These are phyloP conservation scores for Eucalyptus regnans DNA, from an alignment of 345 rosid genomes.

Conservation along the genomic window DNA sequence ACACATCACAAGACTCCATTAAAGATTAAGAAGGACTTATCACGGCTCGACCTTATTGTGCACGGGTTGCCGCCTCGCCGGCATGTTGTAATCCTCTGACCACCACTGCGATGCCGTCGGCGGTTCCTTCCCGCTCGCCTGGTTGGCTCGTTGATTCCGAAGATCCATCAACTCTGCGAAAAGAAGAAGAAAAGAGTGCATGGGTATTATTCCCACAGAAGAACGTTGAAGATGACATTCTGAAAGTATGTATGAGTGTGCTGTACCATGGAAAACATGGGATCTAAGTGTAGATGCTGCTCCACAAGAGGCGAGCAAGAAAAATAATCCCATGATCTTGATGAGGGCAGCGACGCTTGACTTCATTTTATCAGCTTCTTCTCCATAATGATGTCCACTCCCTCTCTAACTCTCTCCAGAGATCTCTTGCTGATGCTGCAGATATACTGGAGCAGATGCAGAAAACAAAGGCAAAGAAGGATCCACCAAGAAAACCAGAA, in stretches of 20 bases:
- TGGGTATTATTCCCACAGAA: not conserved
- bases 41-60: conserved; percentile 15
- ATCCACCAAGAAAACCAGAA: not conserved
- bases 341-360: not conserved
- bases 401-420: not conserved
- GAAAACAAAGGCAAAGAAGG: not conserved
- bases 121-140: not conserved
- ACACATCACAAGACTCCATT: not conserved
- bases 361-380: not conserved
- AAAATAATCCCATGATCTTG: not conserved
- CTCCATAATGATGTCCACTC: not conserved
- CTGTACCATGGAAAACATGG: not conserved
- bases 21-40: not conserved
- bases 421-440: not conserved
- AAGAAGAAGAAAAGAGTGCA: not conserved
- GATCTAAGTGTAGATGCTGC: conserved; percentile 1
- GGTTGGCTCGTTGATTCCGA: not conserved
- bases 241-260: not conserved
- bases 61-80: not conserved
- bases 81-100: conserved; percentile 13
- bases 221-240: not conserved
- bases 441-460: not conserved
- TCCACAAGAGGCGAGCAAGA: not conserved
- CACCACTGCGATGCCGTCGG: not conserved
- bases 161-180: not conserved